Evolutionary conservation across 2,329 filamentous ascomycete genomes (phyloP), one percentile per base, ranked within the genome.

Genomic region (Sarocladiaceae sp.): DNA sequence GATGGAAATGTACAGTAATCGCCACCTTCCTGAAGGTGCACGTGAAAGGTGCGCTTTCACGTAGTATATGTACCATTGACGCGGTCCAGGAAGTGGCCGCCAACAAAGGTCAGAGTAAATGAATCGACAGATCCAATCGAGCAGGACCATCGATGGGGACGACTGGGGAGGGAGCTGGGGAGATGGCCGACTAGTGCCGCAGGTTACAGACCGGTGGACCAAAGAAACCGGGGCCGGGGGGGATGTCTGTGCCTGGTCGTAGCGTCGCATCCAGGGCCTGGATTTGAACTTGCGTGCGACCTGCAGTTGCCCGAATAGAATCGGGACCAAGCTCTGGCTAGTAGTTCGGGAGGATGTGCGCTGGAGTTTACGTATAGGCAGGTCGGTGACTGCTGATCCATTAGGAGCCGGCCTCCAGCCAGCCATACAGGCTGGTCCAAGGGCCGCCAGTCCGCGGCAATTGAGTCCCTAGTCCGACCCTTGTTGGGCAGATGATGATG

Each of bases 91-190:
- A n/a, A n/a, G n/a, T n/a, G n/a, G n/a, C n/a, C n/a, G n/a, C n/a
- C n/a, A n/a, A n/a, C n/a, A n/a, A n/a, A n/a, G n/a, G n/a, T n/a
- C n/a, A n/a, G n/a, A n/a, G n/a, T n/a, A n/a, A n/a, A n/a, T n/a
- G n/a, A n/a, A n/a, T n/a, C n/a, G n/a, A n/a, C n/a, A n/a, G n/a
- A n/a, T n/a, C n/a, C n/a, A n/a, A n/a, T n/a, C n/a, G n/a, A 44
- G 22, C 40, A 44, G 40, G 40, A 28, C 40, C 40, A 26, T 44
- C 22, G 23, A 44, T 44, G 40, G 23, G n/a, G 40, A 44, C 40
- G n/a, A n/a, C n/a, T n/a, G n/a, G n/a, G n/a, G n/a, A n/a, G n/a
- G n/a, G n/a, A n/a, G n/a, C n/a, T n/a, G 11, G 40, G 37, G 15
- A 40, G 15, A 28, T 28, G 28, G 40, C 8, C 28, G 40, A 23